Base-by-base conservation (phyloP, 2,329 filamentous ascomycete genomes). In the Pyrenochaeta sp. region DNA sequence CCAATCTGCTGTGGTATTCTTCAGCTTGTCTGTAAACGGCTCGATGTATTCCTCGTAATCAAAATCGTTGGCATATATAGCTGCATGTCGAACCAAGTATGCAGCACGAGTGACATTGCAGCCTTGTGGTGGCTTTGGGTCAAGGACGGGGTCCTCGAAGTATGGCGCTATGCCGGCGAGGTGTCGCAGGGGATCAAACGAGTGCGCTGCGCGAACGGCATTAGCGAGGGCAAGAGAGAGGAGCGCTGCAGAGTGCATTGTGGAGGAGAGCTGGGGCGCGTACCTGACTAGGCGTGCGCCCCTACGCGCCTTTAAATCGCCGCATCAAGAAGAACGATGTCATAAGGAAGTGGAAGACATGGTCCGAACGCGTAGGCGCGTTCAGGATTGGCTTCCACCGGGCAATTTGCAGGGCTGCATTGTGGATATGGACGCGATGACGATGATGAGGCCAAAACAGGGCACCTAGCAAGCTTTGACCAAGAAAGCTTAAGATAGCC, bases 1-100 rank as follows among this genome's bases (percentile, higher is more conserved):
- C 87, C 87, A 90, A 61, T 88, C 80, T 43, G 84, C 81, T 0
- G 83, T 85, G 40, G 82, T 83, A 68, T 89, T 89, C 55, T 81
- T 76, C 43, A 89, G 75, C 75, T 90, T 90, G 58, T 81, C 67
- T 4, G 80, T 77, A 64, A 84, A 84, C 0, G 82, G 82, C 64
- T 82, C 79, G 28, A 84, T 80, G 67, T 83, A 84, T 34, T 75
- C 71, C 64, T 84, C 82, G 62, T 80, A 84, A 60, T 84, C 82
- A 65, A 83, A 84, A 55, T 83, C 81, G 56, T 84, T 84, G 37
- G 81, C 80, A 58, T 39, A 39, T 19, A 39, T 19, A 3, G 82
- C 81, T 1, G 82, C 81, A 68, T 84, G 82, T 10, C 82, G 78
- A 22, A 83, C 75, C 6, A 84, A 78, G 61, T 83, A 46, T 5